Base-by-base conservation (phyloP, 768 basidiomycete species). In the Calocybe gangraenosa region DNA sequence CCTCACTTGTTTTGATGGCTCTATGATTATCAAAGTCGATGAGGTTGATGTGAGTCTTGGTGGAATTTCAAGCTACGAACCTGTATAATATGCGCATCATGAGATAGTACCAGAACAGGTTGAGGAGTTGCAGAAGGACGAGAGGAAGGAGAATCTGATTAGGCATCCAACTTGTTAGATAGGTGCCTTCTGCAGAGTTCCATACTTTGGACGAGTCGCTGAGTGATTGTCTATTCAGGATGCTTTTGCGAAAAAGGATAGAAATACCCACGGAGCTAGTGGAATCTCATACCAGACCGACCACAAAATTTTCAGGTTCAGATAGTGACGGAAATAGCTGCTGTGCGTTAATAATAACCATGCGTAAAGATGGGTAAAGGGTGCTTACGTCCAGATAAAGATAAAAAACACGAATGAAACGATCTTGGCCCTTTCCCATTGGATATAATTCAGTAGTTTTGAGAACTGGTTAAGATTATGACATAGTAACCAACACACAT, bases 241-340 rank as follows among this genome's bases (percentile, higher is more conserved):
- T 28, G 3, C 30, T 13, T 15, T 32, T 19, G 6, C 31, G 28
- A 39, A 3, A n/a, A 31, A n/a, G 33, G 4, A 3, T 10, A 33
- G 13, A 40, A 31, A 42, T n/a, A 77, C 85, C 43, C 60, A 89
- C 85, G 91, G 89, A 41, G 87, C 68, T 11, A 86, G 66, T 37
- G 87, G 74, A 49, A 77, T 87, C 56, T 98, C 82, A 28, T 58
- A 72, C 84, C 84, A 92, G 3, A 94, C 85, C 2, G 92, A 95
- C 75, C 80, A 87, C 13, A 98, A 75, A 17, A 98, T 94, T 43
- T 71, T 66, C 44, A 95, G 61, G 62, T 96, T 97, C 33, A 94
- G 69, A 59, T 86, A 96, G 62, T 94, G 93, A 3, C 95, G 88
- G 75, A 94, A 89, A 60, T 97, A 97, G 6, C 91, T 95, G 58